These are phyloP conservation scores for Akanthomyces dipterigenus DNA, from an alignment of 2,329 filamentous ascomycete species.

Conservation along the genomic window DNA sequence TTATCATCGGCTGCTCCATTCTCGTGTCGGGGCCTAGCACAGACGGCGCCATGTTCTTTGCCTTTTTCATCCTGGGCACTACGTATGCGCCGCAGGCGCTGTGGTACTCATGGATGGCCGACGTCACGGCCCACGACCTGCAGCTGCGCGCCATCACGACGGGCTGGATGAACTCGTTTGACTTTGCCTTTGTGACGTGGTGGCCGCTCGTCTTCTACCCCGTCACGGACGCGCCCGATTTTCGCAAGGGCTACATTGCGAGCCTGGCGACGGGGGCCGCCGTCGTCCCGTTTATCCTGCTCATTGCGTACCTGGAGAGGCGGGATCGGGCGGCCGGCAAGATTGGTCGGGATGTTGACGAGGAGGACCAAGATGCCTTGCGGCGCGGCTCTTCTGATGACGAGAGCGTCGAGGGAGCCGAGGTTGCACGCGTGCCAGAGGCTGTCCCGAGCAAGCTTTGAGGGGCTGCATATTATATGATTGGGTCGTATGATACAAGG, in stretches of 20 bases:
- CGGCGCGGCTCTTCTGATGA: not conserved
- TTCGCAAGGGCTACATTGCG: constrained; percentile 31
- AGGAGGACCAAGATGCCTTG: not conserved
- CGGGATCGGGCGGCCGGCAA: constrained; percentile 19
- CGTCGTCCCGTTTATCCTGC: constrained; percentile 28
- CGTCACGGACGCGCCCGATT: constrained; percentile 33
- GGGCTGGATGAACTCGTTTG: constrained; percentile 37
- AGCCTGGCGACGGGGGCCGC: constrained; percentile 31
- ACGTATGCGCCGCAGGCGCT: constrained; percentile 39
- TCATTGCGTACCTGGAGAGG: constrained; percentile 32
- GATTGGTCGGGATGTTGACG: constrained; percentile 19
- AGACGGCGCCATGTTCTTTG: constrained; percentile 34
- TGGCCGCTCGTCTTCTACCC: constrained; percentile 35
- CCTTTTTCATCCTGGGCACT: constrained; percentile 37
- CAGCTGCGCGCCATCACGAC: constrained; percentile 38
- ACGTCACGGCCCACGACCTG: constrained; percentile 31
- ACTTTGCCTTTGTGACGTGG: constrained; percentile 36
- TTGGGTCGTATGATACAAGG: not conserved
- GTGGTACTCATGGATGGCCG: constrained; percentile 42
- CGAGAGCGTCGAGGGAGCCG: not conserved
- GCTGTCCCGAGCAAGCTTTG: not conserved
- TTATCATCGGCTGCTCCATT: constrained; percentile 33
- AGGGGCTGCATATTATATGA: not conserved
- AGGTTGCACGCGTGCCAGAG: not conserved
- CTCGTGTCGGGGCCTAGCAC: constrained; percentile 25